Conservation (phyloP, 345 rosid genomes). For the Gossypium stocksii region DNA sequence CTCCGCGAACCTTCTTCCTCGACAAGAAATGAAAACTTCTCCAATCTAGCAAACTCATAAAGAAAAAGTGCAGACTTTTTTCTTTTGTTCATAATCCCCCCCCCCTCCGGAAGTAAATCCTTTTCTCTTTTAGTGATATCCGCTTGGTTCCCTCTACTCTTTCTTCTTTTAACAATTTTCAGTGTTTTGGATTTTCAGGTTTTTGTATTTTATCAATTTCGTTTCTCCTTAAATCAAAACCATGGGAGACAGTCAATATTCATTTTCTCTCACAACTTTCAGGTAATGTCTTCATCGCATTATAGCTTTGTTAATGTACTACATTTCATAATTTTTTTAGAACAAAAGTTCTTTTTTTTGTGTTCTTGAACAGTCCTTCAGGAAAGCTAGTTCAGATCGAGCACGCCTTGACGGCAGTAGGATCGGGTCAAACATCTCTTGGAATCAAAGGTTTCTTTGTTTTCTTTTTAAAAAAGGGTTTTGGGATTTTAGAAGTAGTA, state of each 20-base stretch:
- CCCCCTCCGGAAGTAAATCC: background rate
- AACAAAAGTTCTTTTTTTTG: background rate
- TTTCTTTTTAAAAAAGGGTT: background rate
- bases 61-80: no score
- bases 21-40: background rate
- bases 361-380: slow-evolving; percentile 61
- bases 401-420: slow-evolving; percentile 89
- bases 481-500: background rate
- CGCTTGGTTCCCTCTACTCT: background rate
- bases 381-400: slow-evolving; percentile 98
- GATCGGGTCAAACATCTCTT: slow-evolving; percentile 91
- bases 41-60: no score
- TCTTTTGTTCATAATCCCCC: no score
- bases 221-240: background rate
- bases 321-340: background rate
- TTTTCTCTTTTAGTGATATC: background rate
- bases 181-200: background rate
- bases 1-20: slow-evolving; percentile 10
- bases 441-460: slow-evolving; percentile 72
- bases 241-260: slow-evolving; percentile 97
- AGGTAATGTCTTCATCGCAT: slow-evolving; percentile 35
- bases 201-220: background rate
- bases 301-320: background rate
- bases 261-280: slow-evolving; percentile 93
- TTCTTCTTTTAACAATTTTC: background rate